phyloP scores from a whole-genome alignment of 306 rosid genomes.

The Rubus idaeus region DNA sequence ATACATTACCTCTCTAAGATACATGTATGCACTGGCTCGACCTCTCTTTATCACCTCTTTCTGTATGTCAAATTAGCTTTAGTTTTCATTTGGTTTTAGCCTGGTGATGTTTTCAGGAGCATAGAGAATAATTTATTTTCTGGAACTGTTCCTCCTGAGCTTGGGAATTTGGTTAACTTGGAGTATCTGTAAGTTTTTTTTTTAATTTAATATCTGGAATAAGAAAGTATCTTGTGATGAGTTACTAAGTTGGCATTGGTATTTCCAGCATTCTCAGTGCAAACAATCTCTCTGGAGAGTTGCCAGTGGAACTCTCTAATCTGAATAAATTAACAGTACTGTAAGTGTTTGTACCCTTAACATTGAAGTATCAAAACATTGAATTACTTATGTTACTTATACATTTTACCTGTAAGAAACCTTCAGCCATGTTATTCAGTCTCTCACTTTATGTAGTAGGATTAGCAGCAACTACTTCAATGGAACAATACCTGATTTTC shows the following conservation, averaged over 20 bases:
- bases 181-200: conserved; percentile 15
- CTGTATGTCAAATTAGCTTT: too few relatives aligned
- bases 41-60: not conserved
- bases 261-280: conserved; percentile 6
- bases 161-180: conserved; percentile 20
- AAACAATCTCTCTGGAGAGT: conserved; percentile 32
- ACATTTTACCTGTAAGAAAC: too few relatives aligned
- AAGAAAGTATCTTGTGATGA: not conserved
- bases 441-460: conserved; percentile 19
- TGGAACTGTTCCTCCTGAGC: conserved; percentile 15
- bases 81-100: too few relatives aligned
- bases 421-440: not conserved
- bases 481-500: conserved; percentile 24
- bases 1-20: conserved; percentile 3
- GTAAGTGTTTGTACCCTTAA: conserved; percentile 17
- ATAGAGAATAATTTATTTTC: conserved; percentile 15
- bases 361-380: not conserved
- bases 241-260: not conserved
- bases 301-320: conserved; percentile 10
- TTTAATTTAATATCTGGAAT: not conserved
- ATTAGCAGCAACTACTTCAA: conserved; percentile 34
- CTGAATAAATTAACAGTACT: conserved; percentile 17
- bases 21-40: conserved; percentile 9
- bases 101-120: not conserved
- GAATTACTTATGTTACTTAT: not conserved